Conservation (phyloP, 1,284 basidiomycete species). For the Sanghuangporus sanghuang region DNA sequence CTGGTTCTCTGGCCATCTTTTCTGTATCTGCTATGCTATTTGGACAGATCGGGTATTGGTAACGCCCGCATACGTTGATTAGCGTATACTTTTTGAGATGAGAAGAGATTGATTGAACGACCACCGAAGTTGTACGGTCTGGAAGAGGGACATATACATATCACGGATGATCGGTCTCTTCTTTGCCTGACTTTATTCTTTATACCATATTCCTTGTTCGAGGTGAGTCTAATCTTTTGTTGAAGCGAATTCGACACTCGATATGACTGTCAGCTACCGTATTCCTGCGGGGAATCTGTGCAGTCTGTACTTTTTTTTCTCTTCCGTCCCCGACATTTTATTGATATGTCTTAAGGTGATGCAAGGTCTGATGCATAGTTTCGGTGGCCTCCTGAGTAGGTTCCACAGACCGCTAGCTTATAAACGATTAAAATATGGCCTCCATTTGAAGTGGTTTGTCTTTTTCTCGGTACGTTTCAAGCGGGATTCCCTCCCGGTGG, state of each 20-base stretch:
- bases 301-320: constrained; percentile 37
- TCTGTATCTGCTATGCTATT: constrained; percentile 67
- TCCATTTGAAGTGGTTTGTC: constrained; percentile 21
- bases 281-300: constrained; percentile 66
- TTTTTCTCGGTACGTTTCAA: constrained; percentile 63
- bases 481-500: no score
- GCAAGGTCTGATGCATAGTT: constrained; percentile 63
- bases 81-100: background rate
- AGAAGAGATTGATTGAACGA: background rate
- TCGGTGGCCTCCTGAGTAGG: constrained; percentile 55
- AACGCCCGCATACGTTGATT: constrained; percentile 56
- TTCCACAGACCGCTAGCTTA: constrained; percentile 3
- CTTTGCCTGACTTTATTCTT: constrained; percentile 60
- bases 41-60: constrained; percentile 78
- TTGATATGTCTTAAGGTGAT: constrained; percentile 39
- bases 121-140: background rate
- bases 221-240: constrained; percentile 51
- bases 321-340: background rate
- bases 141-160: constrained; percentile 18
- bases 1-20: constrained; percentile 67
- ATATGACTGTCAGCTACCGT: constrained; percentile 58
- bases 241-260: constrained; percentile 63
- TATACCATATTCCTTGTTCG: constrained; percentile 60
- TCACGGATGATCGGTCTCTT: constrained; percentile 60
- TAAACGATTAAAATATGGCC: constrained; percentile 40